Conservation (phyloP, 208 protist species). For the Trypanosoma platydactyli region DNA sequence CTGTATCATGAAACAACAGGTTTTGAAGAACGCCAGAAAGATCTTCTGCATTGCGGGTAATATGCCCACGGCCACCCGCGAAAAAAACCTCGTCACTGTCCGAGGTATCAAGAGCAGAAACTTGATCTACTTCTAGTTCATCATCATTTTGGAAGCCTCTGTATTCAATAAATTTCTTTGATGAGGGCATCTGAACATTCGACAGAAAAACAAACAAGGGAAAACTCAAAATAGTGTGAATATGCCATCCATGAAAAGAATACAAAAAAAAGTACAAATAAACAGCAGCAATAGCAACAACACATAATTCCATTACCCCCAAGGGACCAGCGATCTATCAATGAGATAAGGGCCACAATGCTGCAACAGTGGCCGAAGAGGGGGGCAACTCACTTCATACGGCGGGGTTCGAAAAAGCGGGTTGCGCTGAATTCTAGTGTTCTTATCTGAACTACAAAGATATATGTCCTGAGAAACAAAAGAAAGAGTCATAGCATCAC, state of each 20-base stretch:
- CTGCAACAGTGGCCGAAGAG: conserved; percentile 19
- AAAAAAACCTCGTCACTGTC: conserved; percentile 51
- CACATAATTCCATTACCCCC: conserved; percentile 11
- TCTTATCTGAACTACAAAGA: conserved; percentile 22
- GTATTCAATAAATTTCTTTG: not conserved
- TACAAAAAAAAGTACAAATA: conserved; percentile 23
- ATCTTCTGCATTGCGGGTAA: conserved; percentile 26
- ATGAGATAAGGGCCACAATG: conserved; percentile 32
- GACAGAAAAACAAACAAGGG: not conserved
- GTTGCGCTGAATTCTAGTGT: conserved; percentile 22
- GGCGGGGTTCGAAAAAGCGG: conserved; percentile 25
- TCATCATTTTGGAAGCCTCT: conserved; percentile 28
- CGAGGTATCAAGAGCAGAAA: conserved; percentile 28
- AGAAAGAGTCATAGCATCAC: conserved; percentile 15
- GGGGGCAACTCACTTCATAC: conserved; percentile 28
- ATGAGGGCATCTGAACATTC: conserved; percentile 18
- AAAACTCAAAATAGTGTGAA: conserved; percentile 19
- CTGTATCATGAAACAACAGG: conserved; percentile 47
- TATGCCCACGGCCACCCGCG: conserved; percentile 19
- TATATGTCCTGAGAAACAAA: conserved; percentile 32
- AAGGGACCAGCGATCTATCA: conserved; percentile 20
- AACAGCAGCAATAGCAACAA: conserved; percentile 22
- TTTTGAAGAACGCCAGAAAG: conserved; percentile 37
- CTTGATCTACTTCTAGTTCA: conserved; percentile 44
- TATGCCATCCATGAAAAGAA: not conserved